Evolutionary conservation across 129 eudicot genomes (phyloP).

Genomic region (Mikania micrantha): DNA sequence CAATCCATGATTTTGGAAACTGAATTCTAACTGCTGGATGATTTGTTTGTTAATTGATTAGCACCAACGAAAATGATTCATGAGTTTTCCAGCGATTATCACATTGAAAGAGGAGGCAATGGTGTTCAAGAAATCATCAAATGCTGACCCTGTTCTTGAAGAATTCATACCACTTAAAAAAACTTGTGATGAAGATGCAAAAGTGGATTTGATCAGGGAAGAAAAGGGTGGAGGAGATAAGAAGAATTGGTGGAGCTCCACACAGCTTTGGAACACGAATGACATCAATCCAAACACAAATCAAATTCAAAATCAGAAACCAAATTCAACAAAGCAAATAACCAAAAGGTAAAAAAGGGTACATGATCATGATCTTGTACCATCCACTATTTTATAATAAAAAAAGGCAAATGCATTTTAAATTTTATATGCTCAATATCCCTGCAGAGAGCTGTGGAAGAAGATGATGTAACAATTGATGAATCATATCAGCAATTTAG

Average conservation of each 20-base stretch:
- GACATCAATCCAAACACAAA: slow-evolving; percentile 16
- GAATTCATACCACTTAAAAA: slow-evolving; percentile 73
- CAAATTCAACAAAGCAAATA: slow-evolving; percentile 12
- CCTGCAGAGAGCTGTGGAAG: slow-evolving; percentile 39
- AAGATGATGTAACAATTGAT: slow-evolving; percentile 17
- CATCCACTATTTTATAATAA: not conserved
- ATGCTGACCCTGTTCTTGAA: slow-evolving; percentile 54
- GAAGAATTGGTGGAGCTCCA: slow-evolving; percentile 84
- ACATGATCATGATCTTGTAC: slow-evolving; percentile 1
- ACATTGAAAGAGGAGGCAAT: slow-evolving; percentile 42
- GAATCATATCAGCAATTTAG: slow-evolving; percentile 13
- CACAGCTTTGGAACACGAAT: slow-evolving; percentile 70
- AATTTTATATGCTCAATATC: slow-evolving; percentile 8
- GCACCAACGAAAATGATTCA: not conserved
- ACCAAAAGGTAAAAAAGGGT: slow-evolving; percentile 39
- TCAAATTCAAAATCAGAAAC: slow-evolving; percentile 15
- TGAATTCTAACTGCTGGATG: not conserved
- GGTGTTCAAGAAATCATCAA: slow-evolving; percentile 38
- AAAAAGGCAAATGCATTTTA: not conserved
- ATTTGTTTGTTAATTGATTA: not conserved
- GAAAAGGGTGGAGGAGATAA: slow-evolving; percentile 42
- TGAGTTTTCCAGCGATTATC: slow-evolving; percentile 42
- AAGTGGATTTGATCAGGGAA: slow-evolving; percentile 16
- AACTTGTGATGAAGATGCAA: slow-evolving; percentile 32
- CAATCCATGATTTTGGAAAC: not conserved